These are phyloP conservation scores for Hypomontagnella submonticulosa DNA, from an alignment of 495 filamentous ascomycete species.

Conservation along the genomic window DNA sequence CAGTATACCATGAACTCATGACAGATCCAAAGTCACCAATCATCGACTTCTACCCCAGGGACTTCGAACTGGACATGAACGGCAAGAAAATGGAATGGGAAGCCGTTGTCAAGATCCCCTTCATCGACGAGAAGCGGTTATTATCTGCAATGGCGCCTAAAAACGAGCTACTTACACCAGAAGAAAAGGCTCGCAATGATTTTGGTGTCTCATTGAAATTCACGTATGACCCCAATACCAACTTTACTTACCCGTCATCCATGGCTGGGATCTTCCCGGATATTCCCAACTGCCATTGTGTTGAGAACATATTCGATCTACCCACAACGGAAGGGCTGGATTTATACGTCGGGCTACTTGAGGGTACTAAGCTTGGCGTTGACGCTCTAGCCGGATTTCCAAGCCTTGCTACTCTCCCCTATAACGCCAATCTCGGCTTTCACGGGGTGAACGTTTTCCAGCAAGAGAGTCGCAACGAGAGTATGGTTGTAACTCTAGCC, in stretches of 20 bases:
- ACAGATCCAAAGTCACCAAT: constrained; percentile 91
- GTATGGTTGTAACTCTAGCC: constrained; percentile 87
- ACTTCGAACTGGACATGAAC: constrained; percentile 99
- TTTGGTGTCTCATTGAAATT: constrained; percentile 96
- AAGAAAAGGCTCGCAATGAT: constrained; percentile 83
- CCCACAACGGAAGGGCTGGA: constrained; percentile 92
- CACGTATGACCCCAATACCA: constrained; percentile 78
- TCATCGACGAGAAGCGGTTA: constrained; percentile 91
- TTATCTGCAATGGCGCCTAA: constrained; percentile 85
- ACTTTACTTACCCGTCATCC: constrained; percentile 86
- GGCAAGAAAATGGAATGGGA: constrained; percentile 99
- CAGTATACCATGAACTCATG: constrained; percentile 91
- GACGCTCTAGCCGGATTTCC: constrained; percentile 93
- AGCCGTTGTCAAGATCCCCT: constrained; percentile 98
- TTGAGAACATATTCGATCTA: constrained; percentile 94
- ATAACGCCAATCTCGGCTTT: constrained; percentile 81
- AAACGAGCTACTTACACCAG: constrained; percentile 77
- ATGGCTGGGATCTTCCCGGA: constrained; percentile 92
- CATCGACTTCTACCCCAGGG: constrained; percentile 96
- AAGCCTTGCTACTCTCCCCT: constrained; percentile 82
- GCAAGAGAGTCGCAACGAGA: constrained; percentile 95
- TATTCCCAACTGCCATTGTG: constrained; percentile 84
- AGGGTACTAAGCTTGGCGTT: constrained; percentile 85
- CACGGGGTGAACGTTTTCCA: constrained; percentile 97
- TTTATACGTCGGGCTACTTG: constrained; percentile 83